Conservation (phyloP, 1,284 basidiomycete species). For the Leucoagaricus sp. region DNA sequence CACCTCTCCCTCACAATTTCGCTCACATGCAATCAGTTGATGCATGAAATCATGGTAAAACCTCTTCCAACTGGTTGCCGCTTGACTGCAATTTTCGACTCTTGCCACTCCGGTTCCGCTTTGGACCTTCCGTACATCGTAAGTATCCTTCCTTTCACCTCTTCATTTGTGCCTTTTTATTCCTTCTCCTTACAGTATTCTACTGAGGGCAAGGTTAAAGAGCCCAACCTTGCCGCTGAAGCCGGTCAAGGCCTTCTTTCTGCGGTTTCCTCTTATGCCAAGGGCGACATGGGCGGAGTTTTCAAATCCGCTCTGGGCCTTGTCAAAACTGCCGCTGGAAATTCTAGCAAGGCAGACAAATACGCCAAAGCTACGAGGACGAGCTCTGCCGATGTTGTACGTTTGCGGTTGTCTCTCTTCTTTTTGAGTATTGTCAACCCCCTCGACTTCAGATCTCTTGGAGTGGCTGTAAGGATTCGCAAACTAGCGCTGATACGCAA, state of each 20-base stretch:
- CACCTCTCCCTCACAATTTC: not conserved
- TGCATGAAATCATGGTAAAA: constrained; percentile 75
- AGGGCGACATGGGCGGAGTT: constrained; percentile 77
- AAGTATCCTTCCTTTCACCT: constrained; percentile 19
- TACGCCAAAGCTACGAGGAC: constrained; percentile 71
- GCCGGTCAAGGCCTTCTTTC: constrained; percentile 76
- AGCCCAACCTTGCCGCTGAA: constrained; percentile 81
- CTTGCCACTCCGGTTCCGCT: constrained; percentile 70
- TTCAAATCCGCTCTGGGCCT: constrained; percentile 56
- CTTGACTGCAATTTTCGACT: constrained; percentile 87
- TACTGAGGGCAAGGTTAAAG: constrained; percentile 92
- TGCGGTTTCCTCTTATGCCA: constrained; percentile 71
- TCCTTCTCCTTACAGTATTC: constrained; percentile 65
- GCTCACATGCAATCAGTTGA: constrained; percentile 40
- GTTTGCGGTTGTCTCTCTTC: constrained; percentile 22
- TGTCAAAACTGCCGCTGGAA: constrained; percentile 49
- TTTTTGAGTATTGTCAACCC: not conserved
- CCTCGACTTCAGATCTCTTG: constrained; percentile 58
- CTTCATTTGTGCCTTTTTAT: not conserved
- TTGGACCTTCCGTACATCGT: constrained; percentile 66
- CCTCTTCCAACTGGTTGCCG: constrained; percentile 83
- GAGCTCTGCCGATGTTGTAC: constrained; percentile 70
- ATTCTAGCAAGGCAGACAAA: constrained; percentile 59
- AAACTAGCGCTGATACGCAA: constrained; percentile 89
- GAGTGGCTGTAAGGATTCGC: constrained; percentile 92